Evolutionary conservation across 1,139 yeast genomes (phyloP).

Genomic region (Candida sp.): DNA sequence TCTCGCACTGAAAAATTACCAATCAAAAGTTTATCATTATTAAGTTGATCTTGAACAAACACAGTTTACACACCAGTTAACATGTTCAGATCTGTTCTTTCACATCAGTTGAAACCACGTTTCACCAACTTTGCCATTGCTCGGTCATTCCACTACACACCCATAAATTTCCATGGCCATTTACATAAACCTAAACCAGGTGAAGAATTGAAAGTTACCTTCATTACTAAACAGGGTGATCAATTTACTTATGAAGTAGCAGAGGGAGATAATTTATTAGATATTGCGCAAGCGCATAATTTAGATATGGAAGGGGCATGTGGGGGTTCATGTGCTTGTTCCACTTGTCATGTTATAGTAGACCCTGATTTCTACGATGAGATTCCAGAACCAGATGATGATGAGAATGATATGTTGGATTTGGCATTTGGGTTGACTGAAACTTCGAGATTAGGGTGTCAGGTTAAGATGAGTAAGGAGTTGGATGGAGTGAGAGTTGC

Average conservation of each 20-base stretch:
- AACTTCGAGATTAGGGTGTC: slow-evolving; percentile 95
- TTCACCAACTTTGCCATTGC: background rate
- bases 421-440: slow-evolving; percentile 96
- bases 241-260: slow-evolving; percentile 82
- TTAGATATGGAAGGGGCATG: slow-evolving; percentile 99
- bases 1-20: background rate
- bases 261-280: slow-evolving; percentile 88
- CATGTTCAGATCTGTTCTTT: slow-evolving; percentile 1
- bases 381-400: slow-evolving; percentile 95
- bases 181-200: slow-evolving; percentile 89
- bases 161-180: slow-evolving; percentile 63
- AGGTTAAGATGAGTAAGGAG: slow-evolving; percentile 83
- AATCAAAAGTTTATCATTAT: background rate
- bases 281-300: slow-evolving; percentile 92
- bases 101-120: background rate
- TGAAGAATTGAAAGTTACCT: slow-evolving; percentile 87
- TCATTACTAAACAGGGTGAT: slow-evolving; percentile 87
- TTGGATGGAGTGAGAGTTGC: slow-evolving; percentile 95
- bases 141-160: slow-evolving; percentile 18
- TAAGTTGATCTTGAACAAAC: background rate
- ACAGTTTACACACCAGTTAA: background rate
- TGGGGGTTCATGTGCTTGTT: slow-evolving; percentile 99
- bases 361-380: slow-evolving; percentile 92
- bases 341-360: slow-evolving; percentile 94
- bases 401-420: slow-evolving; percentile 97